Evolutionary conservation across 2,329 filamentous ascomycete species (phyloP).

Genomic region (Claviceps digitariae): DNA sequence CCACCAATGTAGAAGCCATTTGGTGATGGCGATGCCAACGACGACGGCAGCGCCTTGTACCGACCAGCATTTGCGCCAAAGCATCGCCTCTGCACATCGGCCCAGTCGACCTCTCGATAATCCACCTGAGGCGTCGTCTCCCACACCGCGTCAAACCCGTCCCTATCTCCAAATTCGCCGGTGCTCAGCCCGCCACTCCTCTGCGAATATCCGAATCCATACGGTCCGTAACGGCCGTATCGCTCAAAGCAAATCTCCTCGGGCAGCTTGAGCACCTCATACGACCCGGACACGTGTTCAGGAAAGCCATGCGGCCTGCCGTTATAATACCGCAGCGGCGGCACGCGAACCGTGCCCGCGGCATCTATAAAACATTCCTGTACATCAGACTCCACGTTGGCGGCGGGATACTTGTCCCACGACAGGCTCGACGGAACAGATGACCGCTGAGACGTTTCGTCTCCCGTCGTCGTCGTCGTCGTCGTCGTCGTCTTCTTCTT

Average conservation of each 20-base stretch:
- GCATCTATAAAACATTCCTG: constrained; percentile 69
- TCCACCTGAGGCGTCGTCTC: constrained; percentile 57
- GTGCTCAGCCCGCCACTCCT: constrained; percentile 69
- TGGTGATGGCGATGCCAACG: constrained; percentile 22
- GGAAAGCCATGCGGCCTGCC: constrained; percentile 78
- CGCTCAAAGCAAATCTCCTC: constrained; percentile 89
- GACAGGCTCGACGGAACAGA: constrained; percentile 13
- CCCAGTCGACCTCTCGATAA: constrained; percentile 67
- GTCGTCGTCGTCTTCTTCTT: constrained; percentile 9
- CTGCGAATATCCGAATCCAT: constrained; percentile 75
- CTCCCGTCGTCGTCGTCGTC: constrained; percentile 8
- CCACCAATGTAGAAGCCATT: constrained; percentile 36
- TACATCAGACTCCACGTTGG: constrained; percentile 34
- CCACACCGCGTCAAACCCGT: constrained; percentile 74
- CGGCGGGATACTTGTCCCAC: constrained; percentile 22
- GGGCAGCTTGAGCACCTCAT: constrained; percentile 62
- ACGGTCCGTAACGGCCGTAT: constrained; percentile 76
- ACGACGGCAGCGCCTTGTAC: constrained; percentile 38
- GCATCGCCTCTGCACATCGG: constrained; percentile 62
- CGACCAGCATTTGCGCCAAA: constrained; percentile 55
- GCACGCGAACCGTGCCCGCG: constrained; percentile 50
- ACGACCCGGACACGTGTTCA: constrained; percentile 73
- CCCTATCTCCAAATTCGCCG: constrained; percentile 71
- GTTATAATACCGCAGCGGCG: constrained; percentile 57
- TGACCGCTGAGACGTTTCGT: constrained; percentile 5